Evolutionary conservation across 2,329 filamentous ascomycete species (phyloP).

Genomic region (Pestalotiopsis sp.): DNA sequence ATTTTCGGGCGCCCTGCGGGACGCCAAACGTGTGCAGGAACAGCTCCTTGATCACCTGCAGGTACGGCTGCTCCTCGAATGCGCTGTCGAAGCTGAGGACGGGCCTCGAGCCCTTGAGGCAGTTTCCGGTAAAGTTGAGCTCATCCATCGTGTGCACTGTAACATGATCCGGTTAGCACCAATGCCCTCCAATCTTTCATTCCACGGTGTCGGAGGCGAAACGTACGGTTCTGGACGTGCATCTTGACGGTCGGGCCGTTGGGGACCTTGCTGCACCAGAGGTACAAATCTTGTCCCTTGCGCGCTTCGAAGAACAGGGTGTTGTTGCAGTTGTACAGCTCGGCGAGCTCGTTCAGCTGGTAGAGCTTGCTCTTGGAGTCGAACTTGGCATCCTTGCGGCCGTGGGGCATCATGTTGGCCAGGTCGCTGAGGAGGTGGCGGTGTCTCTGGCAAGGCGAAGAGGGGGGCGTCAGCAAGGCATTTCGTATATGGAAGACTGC

Average conservation of each 20-base stretch:
- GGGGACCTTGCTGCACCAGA: slow-evolving; percentile 90
- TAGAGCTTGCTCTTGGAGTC: slow-evolving; percentile 91
- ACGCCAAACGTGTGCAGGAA: slow-evolving; percentile 91
- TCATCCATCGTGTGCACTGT: slow-evolving; percentile 96
- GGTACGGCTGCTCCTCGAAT: slow-evolving; percentile 82
- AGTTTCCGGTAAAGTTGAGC: slow-evolving; percentile 95
- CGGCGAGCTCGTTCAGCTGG: slow-evolving; percentile 75
- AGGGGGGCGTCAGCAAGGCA: slow-evolving; percentile 9
- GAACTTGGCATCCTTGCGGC: slow-evolving; percentile 92
- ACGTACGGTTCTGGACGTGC: slow-evolving; percentile 69
- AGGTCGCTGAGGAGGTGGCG: slow-evolving; percentile 92
- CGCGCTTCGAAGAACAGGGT: slow-evolving; percentile 93
- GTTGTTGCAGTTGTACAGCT: slow-evolving; percentile 92
- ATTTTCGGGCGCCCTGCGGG: slow-evolving; percentile 82
- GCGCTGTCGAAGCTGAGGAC: slow-evolving; percentile 88
- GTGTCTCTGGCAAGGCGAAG: slow-evolving; percentile 61
- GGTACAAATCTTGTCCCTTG: slow-evolving; percentile 92
- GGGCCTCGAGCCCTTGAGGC: slow-evolving; percentile 88
- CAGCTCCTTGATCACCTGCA: slow-evolving; percentile 84
- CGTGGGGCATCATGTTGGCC: slow-evolving; percentile 85
- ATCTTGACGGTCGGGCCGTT: slow-evolving; percentile 74
- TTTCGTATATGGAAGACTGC: not conserved
- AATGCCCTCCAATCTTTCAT: slow-evolving; percentile 17
- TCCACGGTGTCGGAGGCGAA: not conserved
- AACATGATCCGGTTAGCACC: not conserved